Conservation (phyloP, 768 basidiomycete species). For the Russula griseocarnosa region DNA sequence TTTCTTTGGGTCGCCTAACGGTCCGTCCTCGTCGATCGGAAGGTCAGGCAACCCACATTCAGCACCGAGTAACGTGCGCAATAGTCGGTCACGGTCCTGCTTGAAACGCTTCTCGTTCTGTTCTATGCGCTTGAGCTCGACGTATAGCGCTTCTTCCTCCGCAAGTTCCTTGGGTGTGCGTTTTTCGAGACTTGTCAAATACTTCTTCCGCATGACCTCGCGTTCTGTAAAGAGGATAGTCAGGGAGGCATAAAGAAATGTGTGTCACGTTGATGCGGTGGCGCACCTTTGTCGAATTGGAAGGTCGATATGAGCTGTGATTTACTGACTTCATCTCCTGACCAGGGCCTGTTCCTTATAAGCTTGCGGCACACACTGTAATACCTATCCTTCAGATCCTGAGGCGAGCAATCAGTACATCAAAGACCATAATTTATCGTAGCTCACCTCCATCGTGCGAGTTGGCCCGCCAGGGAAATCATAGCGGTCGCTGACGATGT, state of each 20-base stretch:
- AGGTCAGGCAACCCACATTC: constrained; percentile 82
- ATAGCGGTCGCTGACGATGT: constrained; percentile 87
- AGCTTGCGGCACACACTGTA: constrained; percentile 88
- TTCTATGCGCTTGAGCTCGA: constrained; percentile 92
- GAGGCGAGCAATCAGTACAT: constrained; percentile 9
- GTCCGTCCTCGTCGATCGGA: constrained; percentile 59
- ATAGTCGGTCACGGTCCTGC: constrained; percentile 81
- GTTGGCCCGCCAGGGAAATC: constrained; percentile 54
- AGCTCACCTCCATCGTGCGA: constrained; percentile 67
- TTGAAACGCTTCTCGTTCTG: constrained; percentile 87
- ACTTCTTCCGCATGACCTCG: constrained; percentile 83
- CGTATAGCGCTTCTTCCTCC: constrained; percentile 91
- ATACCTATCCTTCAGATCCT: constrained; percentile 95
- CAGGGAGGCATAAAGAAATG: not conserved
- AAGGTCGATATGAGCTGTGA: constrained; percentile 64
- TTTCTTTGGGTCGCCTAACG: constrained; percentile 47
- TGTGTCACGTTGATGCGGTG: not conserved
- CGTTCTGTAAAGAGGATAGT: constrained; percentile 49
- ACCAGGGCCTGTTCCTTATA: constrained; percentile 77
- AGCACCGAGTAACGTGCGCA: constrained; percentile 78
- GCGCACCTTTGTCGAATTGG: constrained; percentile 82
- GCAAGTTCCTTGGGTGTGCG: constrained; percentile 86
- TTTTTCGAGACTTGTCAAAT: constrained; percentile 79
- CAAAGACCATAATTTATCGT: not conserved
- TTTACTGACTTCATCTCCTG: constrained; percentile 74